Conservation (phyloP, 75 land plant species). For the Chamaecyparis obtusa region DNA sequence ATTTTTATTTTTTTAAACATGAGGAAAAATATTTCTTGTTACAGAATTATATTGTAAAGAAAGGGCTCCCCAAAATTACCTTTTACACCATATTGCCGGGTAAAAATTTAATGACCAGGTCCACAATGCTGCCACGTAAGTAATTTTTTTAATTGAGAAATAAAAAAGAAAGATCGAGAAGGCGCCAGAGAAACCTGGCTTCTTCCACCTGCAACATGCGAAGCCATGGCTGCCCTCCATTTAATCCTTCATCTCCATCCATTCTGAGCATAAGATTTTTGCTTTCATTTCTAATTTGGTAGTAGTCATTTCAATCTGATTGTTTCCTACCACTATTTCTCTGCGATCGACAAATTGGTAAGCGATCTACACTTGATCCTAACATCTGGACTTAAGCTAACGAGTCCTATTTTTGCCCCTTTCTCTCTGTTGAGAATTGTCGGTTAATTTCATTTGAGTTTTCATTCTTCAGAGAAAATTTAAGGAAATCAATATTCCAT, state of each 20-base stretch:
- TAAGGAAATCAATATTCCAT: background rate
- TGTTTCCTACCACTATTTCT: background rate
- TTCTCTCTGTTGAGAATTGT: background rate
- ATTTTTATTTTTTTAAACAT: too few relatives aligned
- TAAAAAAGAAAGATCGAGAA: background rate
- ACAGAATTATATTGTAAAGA: too few relatives aligned
- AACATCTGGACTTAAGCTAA: background rate
- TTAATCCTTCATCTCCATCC: too few relatives aligned
- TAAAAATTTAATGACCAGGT: too few relatives aligned
- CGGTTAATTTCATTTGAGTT: too few relatives aligned
- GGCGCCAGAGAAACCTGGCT: background rate
- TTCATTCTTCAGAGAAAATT: too few relatives aligned
- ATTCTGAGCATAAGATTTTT: too few relatives aligned
- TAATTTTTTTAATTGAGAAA: too few relatives aligned
- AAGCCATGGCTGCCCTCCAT: background rate
- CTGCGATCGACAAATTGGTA: background rate
- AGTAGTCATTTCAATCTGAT: background rate
- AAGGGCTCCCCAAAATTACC: too few relatives aligned
- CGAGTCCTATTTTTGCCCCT: background rate
- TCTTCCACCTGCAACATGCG: background rate
- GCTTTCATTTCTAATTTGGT: too few relatives aligned
- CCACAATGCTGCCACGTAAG: background rate
- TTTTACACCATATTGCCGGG: too few relatives aligned
- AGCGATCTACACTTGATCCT: background rate
- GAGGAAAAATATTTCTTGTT: too few relatives aligned